A percentile compares a stretch with the other conserved stretches of the same genome.
These are phyloP conservation scores for Phialophora verrucosa DNA, from an alignment of 2,329 filamentous ascomycete species.

Conservation along the genomic window DNA sequence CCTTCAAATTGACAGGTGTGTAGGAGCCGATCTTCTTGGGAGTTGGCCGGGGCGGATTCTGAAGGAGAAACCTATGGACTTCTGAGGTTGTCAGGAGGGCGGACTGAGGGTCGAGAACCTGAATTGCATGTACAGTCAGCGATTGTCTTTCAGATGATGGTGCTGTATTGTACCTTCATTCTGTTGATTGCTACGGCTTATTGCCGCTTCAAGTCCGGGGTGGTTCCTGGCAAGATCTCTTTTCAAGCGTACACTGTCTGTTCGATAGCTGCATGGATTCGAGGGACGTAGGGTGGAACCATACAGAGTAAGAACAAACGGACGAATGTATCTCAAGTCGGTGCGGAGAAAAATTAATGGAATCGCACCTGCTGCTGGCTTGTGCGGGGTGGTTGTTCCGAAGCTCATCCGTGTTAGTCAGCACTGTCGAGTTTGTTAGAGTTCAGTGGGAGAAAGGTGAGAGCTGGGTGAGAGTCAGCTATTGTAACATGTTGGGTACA, in stretches of 20 bases:
- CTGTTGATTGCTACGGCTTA: not conserved
- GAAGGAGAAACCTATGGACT: conserved; percentile 50
- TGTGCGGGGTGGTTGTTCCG: not conserved
- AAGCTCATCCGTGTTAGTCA: not conserved
- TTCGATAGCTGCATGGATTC: not conserved
- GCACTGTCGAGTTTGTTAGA: too few species aligned
- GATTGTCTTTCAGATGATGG: not conserved
- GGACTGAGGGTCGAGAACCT: conserved; percentile 54
- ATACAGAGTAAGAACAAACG: not conserved
- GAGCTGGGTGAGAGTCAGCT: too few species aligned
- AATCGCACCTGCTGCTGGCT: not conserved
- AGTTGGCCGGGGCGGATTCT: conserved; percentile 47
- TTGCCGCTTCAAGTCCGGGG: not conserved
- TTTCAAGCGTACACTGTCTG: not conserved
- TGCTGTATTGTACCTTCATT: conserved; percentile 1
- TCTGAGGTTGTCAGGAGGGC: conserved; percentile 53
- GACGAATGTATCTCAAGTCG: not conserved
- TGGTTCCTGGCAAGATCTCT: not conserved
- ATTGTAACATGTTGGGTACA: too few species aligned
- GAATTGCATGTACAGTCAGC: not conserved
- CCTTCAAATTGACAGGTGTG: conserved; percentile 49
- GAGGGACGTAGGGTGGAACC: not conserved
- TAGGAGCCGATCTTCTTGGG: conserved; percentile 37
- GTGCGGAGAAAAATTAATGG: not conserved
- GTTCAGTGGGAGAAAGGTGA: too few species aligned